Conservation (phyloP, 768 basidiomycete species). For the Podaxis sp. region DNA sequence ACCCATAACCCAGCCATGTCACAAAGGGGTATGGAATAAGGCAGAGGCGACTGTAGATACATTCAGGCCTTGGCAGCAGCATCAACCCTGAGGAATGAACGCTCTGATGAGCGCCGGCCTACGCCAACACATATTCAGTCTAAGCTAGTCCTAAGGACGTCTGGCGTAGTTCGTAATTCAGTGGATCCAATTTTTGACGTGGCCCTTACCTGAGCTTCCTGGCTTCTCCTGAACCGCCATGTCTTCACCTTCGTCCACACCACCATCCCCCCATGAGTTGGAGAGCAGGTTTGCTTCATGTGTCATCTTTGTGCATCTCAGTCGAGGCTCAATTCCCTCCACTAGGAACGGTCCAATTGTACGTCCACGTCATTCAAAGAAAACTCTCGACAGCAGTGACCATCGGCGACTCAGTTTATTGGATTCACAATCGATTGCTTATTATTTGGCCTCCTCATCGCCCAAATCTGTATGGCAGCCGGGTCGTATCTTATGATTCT, state of each 20-base stretch:
- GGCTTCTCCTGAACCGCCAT: background rate
- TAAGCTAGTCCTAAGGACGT: background rate
- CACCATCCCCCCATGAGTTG: background rate
- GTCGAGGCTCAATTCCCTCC: background rate
- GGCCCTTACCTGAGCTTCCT: background rate
- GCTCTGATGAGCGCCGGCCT: background rate
- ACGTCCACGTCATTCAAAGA: background rate
- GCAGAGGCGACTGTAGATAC: too few species aligned
- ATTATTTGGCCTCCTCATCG: conserved; percentile 1
- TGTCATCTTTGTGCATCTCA: background rate
- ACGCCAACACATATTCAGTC: background rate
- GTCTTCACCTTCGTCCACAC: background rate
- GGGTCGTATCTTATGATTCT: background rate
- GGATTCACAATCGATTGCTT: background rate
- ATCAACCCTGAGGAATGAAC: background rate
- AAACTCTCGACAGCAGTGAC: too few species aligned
- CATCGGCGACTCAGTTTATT: background rate
- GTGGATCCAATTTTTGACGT: background rate
- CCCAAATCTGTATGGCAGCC: background rate
- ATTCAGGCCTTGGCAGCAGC: background rate
- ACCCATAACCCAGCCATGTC: too few species aligned
- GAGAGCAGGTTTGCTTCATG: background rate
- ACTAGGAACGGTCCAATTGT: background rate
- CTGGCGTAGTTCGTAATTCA: background rate
- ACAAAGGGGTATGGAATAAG: too few species aligned